A percentile compares a stretch with the other conserved stretches of the same genome.
Evolutionary conservation across 2,329 filamentous ascomycete species (phyloP).

Genomic region (Colletotrichum tabaci): DNA sequence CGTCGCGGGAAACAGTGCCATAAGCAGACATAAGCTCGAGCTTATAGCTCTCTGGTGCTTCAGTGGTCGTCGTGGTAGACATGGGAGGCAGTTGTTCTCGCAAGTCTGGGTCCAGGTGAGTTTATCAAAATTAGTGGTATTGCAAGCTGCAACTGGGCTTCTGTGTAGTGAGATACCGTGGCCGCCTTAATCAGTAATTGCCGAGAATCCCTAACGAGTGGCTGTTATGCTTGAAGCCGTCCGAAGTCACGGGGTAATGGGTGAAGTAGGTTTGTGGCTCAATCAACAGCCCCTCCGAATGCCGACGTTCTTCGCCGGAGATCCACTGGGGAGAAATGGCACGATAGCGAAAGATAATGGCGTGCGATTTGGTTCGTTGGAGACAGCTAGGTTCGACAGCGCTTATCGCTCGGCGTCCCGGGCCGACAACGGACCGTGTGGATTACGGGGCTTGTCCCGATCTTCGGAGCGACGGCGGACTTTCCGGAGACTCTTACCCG

Average conservation of each 20-base stretch:
- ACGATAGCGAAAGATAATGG: conserved; percentile 30
- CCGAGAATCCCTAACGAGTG: background rate
- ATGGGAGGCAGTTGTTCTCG: background rate
- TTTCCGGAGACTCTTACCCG: conserved; percentile 12
- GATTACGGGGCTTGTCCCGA: conserved; percentile 26
- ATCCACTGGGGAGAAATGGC: conserved; percentile 8
- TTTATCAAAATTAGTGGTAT: background rate
- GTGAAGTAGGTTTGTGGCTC: background rate
- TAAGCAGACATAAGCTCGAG: conserved; percentile 61
- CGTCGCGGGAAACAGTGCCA: conserved; percentile 60
- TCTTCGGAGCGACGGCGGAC: conserved; percentile 16
- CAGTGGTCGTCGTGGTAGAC: conserved; percentile 36
- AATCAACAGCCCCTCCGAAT: background rate
- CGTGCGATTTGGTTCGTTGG: conserved; percentile 29
- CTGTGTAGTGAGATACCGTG: background rate
- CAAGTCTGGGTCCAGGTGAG: too few relatives aligned
- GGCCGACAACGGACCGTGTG: conserved; percentile 34
- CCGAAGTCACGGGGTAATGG: background rate
- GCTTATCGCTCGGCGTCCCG: conserved; percentile 30
- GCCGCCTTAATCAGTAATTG: too few relatives aligned
- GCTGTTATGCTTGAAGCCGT: background rate
- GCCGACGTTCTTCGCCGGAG: conserved; percentile 30
- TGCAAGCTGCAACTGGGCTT: background rate
- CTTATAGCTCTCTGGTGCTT: conserved; percentile 51
- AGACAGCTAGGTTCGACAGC: too few relatives aligned